A percentile compares a stretch with the other conserved stretches of the same genome.
Conservation (phyloP, 2,329 filamentous ascomycete species). For the Aspergillus tubingensis region DNA sequence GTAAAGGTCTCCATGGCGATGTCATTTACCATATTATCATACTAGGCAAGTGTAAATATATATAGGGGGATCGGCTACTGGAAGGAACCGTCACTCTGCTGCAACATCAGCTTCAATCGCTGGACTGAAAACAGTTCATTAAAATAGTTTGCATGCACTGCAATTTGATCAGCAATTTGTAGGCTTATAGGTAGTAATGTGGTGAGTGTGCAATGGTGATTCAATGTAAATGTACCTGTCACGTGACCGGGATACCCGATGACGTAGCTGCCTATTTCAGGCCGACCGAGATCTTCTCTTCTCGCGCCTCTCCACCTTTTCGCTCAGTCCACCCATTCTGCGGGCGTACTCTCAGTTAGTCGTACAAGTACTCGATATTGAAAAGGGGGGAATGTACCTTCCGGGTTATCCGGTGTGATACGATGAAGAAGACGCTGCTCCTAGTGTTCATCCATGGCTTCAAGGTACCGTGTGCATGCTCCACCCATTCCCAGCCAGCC, state of each 20-base stretch:
- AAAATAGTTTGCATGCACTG: too few relatives aligned
- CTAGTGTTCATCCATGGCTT: slow-evolving; percentile 54
- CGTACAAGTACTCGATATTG: not conserved
- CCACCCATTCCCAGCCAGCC: not conserved
- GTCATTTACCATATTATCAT: too few relatives aligned
- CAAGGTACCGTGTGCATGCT: slow-evolving; percentile 38
- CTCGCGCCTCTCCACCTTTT: not conserved
- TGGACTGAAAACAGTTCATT: too few relatives aligned
- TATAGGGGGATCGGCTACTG: too few relatives aligned
- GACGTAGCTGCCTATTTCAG: not conserved
- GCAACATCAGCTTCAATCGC: too few relatives aligned
- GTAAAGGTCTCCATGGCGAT: too few relatives aligned
- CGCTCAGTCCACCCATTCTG: not conserved
- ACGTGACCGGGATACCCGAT: slow-evolving; percentile 1
- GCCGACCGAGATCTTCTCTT: not conserved
- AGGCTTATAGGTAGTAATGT: too few relatives aligned
- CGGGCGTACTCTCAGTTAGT: not conserved
- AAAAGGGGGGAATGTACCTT: not conserved
- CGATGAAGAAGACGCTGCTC: slow-evolving; percentile 50
- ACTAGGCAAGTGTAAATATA: too few relatives aligned
- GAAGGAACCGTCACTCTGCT: too few relatives aligned
- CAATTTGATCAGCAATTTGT: too few relatives aligned
- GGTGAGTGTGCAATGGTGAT: too few relatives aligned
- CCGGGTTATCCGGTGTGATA: slow-evolving; percentile 4
- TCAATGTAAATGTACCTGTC: not conserved